Percentiles rank a stretch among this genome's conserved stretches.
phyloP scores from a whole-genome alignment of 2,329 filamentous ascomycete genomes.

The Aspergillus novofumigatus region DNA sequence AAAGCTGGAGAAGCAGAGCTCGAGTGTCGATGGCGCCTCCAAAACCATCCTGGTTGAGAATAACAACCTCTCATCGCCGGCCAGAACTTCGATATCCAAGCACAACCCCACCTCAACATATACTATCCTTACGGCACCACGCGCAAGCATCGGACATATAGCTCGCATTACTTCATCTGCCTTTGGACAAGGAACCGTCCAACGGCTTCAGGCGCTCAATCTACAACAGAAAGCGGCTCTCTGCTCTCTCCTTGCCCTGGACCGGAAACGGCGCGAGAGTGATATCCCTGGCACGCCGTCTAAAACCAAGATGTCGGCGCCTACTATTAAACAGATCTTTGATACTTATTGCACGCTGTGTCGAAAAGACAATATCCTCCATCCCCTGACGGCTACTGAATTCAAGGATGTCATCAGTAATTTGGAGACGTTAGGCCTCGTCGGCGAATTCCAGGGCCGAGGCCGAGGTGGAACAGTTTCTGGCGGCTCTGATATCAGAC shows the following conservation, averaged over 20 bases:
- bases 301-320: slow-evolving; percentile 57
- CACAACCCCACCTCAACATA: slow-evolving; percentile 47
- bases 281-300: slow-evolving; percentile 52
- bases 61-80: slow-evolving; percentile 61
- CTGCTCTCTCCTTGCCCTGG: slow-evolving; percentile 82
- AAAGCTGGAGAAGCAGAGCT: slow-evolving; percentile 61
- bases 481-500: slow-evolving; percentile 46
- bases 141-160: slow-evolving; percentile 84
- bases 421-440: slow-evolving; percentile 79
- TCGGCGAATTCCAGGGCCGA: slow-evolving; percentile 67
- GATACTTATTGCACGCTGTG: slow-evolving; percentile 80
- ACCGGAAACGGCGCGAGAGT: slow-evolving; percentile 60
- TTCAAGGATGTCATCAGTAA: slow-evolving; percentile 90
- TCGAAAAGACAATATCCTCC: slow-evolving; percentile 79
- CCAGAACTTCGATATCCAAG: slow-evolving; percentile 35
- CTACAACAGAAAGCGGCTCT: slow-evolving; percentile 94
- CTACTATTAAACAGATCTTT: slow-evolving; percentile 79
- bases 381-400: slow-evolving; percentile 84
- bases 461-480: slow-evolving; percentile 59
- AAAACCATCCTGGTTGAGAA: slow-evolving; percentile 79
- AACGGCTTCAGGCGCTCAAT: slow-evolving; percentile 82
- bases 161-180: slow-evolving; percentile 85
- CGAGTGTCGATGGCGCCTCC: slow-evolving; percentile 59
- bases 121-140: slow-evolving; percentile 76
- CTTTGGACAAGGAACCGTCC: slow-evolving; percentile 82